Conservation (phyloP, 495 filamentous ascomycete species). For the Evansstolkia leycettana region DNA sequence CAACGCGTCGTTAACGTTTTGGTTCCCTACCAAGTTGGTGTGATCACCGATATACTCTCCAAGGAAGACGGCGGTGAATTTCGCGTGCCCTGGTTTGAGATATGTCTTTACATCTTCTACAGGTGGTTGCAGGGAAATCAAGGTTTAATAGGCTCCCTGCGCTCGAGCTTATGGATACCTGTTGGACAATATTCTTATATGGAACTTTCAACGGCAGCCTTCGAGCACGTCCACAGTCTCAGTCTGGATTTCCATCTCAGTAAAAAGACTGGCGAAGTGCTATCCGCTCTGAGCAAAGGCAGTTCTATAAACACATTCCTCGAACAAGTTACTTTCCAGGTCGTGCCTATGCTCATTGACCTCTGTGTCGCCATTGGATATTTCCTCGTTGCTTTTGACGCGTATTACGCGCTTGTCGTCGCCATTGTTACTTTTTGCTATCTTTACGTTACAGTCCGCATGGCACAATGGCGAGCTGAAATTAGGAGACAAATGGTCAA, state of each 20-base stretch:
- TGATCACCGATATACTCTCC: slow-evolving; percentile 56
- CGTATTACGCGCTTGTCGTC: slow-evolving; percentile 86
- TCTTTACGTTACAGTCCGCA: slow-evolving; percentile 85
- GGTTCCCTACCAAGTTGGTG: slow-evolving; percentile 64
- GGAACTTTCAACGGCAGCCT: slow-evolving; percentile 84
- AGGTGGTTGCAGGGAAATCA: slow-evolving; percentile 81
- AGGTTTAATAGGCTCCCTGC: slow-evolving; percentile 69
- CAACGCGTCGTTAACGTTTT: slow-evolving; percentile 73
- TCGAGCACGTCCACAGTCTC: slow-evolving; percentile 91
- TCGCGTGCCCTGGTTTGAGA: slow-evolving; percentile 52
- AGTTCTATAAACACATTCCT: slow-evolving; percentile 94
- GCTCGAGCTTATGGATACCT: slow-evolving; percentile 84
- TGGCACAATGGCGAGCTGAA: slow-evolving; percentile 87
- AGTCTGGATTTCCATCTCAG: slow-evolving; percentile 94
- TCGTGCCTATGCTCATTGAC: slow-evolving; percentile 90
- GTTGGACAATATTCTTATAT: slow-evolving; percentile 94
- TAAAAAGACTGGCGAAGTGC: slow-evolving; percentile 91
- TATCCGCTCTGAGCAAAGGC: slow-evolving; percentile 90
- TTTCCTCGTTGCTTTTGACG: slow-evolving; percentile 69
- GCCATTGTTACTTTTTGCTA: slow-evolving; percentile 91
- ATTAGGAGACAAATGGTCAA: slow-evolving; percentile 90
- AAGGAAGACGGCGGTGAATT: slow-evolving; percentile 32
- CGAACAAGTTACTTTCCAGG: slow-evolving; percentile 89
- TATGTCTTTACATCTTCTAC: slow-evolving; percentile 67
- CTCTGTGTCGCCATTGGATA: slow-evolving; percentile 76